Percentiles rank a stretch among this genome's conserved stretches.
phyloP scores from a whole-genome alignment of 495 filamentous ascomycete genomes.

The Penicilliopsis zonata region DNA sequence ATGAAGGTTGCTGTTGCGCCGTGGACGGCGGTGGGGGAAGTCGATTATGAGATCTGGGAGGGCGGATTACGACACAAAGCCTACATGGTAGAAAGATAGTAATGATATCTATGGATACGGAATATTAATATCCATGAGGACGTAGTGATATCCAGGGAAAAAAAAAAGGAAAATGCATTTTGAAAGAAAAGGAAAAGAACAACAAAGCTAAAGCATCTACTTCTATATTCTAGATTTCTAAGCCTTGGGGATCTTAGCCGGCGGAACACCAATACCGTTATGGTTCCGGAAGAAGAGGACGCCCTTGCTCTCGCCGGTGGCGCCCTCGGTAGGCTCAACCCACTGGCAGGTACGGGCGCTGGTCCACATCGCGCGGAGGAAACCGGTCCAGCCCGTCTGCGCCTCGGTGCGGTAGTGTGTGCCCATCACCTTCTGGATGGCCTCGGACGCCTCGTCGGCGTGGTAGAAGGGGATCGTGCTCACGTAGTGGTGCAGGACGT shows the following conservation, averaged over 20 bases:
- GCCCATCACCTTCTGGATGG: constrained; percentile 46
- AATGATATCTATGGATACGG: too few species aligned
- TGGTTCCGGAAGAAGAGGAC: constrained; percentile 50
- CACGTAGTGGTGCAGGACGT: constrained; percentile 50
- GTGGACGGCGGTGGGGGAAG: constrained; percentile 40
- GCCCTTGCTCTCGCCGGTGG: constrained; percentile 38
- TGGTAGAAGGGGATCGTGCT: constrained; percentile 52
- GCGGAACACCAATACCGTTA: constrained; percentile 61
- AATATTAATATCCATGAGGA: too few species aligned
- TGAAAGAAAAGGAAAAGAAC: too few species aligned
- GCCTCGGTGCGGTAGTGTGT: constrained; percentile 43
- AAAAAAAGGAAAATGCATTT: too few species aligned
- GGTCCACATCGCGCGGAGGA: constrained; percentile 43
- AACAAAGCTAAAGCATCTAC: too few species aligned
- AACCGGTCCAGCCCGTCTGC: constrained; percentile 38
- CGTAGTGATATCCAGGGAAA: too few species aligned
- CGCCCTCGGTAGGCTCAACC: constrained; percentile 54
- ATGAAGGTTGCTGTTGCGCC: constrained; percentile 75
- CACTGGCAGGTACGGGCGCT: constrained; percentile 41
- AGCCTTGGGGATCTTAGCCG: constrained; percentile 38
- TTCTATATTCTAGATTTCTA: too few species aligned
- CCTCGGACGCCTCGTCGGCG: constrained; percentile 48
- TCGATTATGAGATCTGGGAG: constrained; percentile 41
- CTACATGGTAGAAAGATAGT: too few species aligned
- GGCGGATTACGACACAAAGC: constrained; percentile 35